phyloP scores from a whole-genome alignment of 75 land plant genomes.

The Pseudotsuga menziesii region DNA sequence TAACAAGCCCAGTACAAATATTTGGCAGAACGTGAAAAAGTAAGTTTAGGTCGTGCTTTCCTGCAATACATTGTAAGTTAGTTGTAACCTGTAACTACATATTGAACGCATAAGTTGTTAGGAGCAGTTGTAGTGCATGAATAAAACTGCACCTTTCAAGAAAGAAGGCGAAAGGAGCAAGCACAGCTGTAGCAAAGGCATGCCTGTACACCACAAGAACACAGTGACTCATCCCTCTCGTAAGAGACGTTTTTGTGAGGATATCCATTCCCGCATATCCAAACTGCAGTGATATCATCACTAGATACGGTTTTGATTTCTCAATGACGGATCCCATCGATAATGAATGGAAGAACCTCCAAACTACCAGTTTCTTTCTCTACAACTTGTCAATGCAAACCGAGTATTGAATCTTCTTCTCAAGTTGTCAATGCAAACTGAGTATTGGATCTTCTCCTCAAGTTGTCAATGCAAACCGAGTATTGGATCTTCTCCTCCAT shows the following conservation, averaged over 20 bases:
- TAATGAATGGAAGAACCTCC: too few relatives aligned
- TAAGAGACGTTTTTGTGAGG: constrained; percentile 35
- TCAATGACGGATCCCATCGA: background rate
- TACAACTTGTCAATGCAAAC: too few relatives aligned
- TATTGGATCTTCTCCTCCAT: too few relatives aligned
- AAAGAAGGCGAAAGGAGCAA: constrained; percentile 51
- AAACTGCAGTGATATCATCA: constrained; percentile 34
- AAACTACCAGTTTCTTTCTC: too few relatives aligned
- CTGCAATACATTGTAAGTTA: background rate
- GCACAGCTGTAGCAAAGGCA: constrained; percentile 35
- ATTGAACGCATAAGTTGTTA: too few relatives aligned
- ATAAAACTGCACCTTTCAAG: constrained; percentile 44
- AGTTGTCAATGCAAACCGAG: too few relatives aligned
- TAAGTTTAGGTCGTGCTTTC: background rate
- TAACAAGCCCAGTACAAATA: background rate
- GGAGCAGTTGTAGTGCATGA: too few relatives aligned
- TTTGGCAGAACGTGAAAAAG: background rate
- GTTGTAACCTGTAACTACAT: too few relatives aligned
- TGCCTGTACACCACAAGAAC: constrained; percentile 57
- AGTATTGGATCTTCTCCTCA: too few relatives aligned
- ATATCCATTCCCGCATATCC: constrained; percentile 50
- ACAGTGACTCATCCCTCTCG: constrained; percentile 46
- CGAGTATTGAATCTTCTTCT: too few relatives aligned
- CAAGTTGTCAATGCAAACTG: too few relatives aligned
- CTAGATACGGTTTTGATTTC: constrained; percentile 29